Evolutionary conservation across 2,329 filamentous ascomycete genomes (phyloP), one percentile per base, ranked within the genome.

Genomic region (Calonectria hawksworthii): DNA sequence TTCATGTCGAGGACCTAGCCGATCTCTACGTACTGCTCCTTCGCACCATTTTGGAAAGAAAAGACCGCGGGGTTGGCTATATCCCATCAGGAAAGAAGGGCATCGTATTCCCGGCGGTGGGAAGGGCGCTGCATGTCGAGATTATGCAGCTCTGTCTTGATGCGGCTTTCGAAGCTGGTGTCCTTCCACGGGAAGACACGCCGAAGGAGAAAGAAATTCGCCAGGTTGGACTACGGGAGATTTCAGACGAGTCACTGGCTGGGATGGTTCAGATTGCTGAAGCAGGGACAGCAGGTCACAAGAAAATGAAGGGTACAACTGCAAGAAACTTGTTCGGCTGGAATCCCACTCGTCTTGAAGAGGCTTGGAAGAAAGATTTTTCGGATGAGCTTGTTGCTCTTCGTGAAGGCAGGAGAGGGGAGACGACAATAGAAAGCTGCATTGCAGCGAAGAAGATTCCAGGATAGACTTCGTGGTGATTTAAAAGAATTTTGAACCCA

Each of bases 251-350:
- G 64, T 44, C 51, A 36, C 59, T 50, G 34, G 72, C 68, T n/a
- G 74, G 74, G 1, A 54, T 74, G 5, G n/a, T 34, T 9, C 51
- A 71, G 13, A 75, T 74, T 18, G 74, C 72, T 23, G 74, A 75
- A 28, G 67, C 61, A 1, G 63, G 54, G 14, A 68, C 50, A 30
- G 67, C 72, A 18, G 72, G 72, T 0, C 64, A 70, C 23, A 21
- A 75, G 68, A 72, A 47, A 30, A n/a, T 68, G 63, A 75, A 63
- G 3, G 74, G 67, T 14, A 69, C 52, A 16, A 47, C 26, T 18
- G 23, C 68, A 47, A 74, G 50, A 21, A 18, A 36, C n/a, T 23
- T 75, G 1, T n/a, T 66, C n/a, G 72, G 74, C 3, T 72, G 68
- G 74, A 52, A 54, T n/a, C 44, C 47, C 8, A 54, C 30, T 13